Conservation (phyloP, 345 rosid genomes). For the Excoecaria agallocha region DNA sequence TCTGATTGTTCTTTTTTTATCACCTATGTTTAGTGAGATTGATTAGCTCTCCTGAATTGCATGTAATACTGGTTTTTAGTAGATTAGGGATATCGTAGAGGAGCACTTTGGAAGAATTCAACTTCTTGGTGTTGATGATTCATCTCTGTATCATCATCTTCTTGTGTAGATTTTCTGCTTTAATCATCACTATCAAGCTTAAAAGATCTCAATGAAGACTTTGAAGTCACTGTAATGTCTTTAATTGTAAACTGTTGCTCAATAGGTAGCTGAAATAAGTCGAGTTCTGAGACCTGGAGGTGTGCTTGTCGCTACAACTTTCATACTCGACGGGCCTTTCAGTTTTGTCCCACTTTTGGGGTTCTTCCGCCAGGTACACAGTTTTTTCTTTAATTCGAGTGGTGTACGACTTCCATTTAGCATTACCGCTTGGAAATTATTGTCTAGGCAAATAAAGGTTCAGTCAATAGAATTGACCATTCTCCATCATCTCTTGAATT, state of each 20-base stretch:
- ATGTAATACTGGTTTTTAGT: background rate
- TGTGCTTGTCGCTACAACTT: slow-evolving; percentile 76
- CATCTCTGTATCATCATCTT: background rate
- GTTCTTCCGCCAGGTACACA: slow-evolving; percentile 53
- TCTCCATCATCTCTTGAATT: background rate
- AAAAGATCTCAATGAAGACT: background rate
- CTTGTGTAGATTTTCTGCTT: background rate
- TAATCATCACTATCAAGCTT: background rate
- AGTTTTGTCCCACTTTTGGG: slow-evolving; percentile 45
- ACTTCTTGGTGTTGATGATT: background rate
- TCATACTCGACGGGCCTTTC: slow-evolving; percentile 60
- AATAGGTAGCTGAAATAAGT: slow-evolving; percentile 82
- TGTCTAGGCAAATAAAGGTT: background rate
- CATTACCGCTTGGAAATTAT: background rate
- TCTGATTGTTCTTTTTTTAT: background rate
- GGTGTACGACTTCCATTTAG: slow-evolving; percentile 7
- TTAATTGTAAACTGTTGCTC: slow-evolving; percentile 6
- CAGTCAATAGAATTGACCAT: background rate
- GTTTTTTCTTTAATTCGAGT: slow-evolving; percentile 15
- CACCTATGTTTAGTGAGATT: background rate
- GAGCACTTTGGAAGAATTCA: background rate
- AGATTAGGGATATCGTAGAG: background rate
- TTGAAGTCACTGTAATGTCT: background rate
- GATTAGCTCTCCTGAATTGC: background rate
- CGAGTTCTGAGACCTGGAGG: slow-evolving; percentile 85